Evolutionary conservation across 2,329 filamentous ascomycete species (phyloP).

Genomic region (Aureobasidium zeae): DNA sequence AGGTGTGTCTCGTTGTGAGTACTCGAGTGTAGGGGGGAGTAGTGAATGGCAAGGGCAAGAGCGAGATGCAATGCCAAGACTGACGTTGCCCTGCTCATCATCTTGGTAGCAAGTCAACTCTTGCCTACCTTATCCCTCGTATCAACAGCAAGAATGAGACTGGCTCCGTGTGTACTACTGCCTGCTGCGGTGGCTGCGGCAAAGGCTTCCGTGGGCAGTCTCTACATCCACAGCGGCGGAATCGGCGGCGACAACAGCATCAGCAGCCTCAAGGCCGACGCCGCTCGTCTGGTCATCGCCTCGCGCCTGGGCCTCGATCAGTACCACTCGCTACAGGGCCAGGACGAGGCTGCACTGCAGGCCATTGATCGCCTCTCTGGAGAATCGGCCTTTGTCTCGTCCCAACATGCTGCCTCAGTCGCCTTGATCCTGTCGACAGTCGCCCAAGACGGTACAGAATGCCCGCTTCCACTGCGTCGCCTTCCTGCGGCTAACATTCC

Average conservation of each 20-base stretch:
- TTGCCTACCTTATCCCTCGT: not conserved
- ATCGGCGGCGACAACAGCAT: slow-evolving; percentile 33
- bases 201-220: slow-evolving; percentile 26
- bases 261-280: slow-evolving; percentile 35
- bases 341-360: slow-evolving; percentile 33
- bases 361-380: slow-evolving; percentile 40
- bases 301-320: slow-evolving; percentile 42
- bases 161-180: slow-evolving; percentile 31
- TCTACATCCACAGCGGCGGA: slow-evolving; percentile 31
- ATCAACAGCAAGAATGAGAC: slow-evolving; percentile 35
- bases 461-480: too few species aligned
- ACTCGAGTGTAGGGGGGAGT: too few species aligned
- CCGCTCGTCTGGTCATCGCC: slow-evolving; percentile 42
- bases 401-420: slow-evolving; percentile 16
- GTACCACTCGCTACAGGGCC: slow-evolving; percentile 37
- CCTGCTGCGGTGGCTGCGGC: slow-evolving; percentile 32
- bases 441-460: not conserved
- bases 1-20: too few species aligned
- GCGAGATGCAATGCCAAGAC: not conserved
- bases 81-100: slow-evolving; percentile 13
- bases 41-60: too few species aligned
- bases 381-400: slow-evolving; percentile 33
- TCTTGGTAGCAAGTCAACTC: not conserved
- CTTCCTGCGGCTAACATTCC: not conserved
- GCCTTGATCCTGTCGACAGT: slow-evolving; percentile 21